Percentiles rank a stretch among this genome's conserved stretches.
phyloP scores from a whole-genome alignment of 352 stramenopile genomes.

The Plasmopara viticola region DNA sequence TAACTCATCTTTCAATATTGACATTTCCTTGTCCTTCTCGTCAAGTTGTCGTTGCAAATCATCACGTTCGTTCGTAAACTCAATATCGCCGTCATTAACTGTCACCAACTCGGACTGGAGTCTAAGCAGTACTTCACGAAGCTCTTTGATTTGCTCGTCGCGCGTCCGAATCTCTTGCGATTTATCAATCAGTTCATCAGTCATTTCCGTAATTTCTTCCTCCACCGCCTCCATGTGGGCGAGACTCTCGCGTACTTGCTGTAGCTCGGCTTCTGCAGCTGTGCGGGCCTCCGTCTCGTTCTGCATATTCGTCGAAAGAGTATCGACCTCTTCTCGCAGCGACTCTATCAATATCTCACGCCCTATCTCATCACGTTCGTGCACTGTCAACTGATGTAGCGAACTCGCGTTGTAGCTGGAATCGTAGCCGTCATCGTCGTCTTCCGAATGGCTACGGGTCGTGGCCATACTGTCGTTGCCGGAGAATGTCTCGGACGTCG shows the following conservation, averaged over 20 bases:
- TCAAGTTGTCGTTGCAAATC: slow-evolving; percentile 28
- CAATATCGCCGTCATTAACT: slow-evolving; percentile 41
- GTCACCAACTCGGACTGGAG: slow-evolving; percentile 45
- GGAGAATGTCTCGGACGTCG: slow-evolving; percentile 19
- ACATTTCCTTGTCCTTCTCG: slow-evolving; percentile 30
- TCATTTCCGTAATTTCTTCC: slow-evolving; percentile 67
- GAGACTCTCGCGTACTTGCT: slow-evolving; percentile 51
- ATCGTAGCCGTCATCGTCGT: slow-evolving; percentile 32
- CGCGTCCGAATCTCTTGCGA: slow-evolving; percentile 58
- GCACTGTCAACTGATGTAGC: slow-evolving; percentile 41
- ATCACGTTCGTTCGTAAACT: slow-evolving; percentile 36
- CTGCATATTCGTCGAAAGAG: slow-evolving; percentile 46
- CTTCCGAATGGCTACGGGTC: slow-evolving; percentile 26
- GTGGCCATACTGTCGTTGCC: slow-evolving; percentile 30
- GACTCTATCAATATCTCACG: slow-evolving; percentile 67
- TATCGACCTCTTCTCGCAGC: slow-evolving; percentile 58
- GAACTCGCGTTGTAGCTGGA: slow-evolving; percentile 30
- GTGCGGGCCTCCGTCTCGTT: slow-evolving; percentile 59
- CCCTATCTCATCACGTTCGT: slow-evolving; percentile 54
- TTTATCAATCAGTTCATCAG: slow-evolving; percentile 71
- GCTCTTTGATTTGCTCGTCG: slow-evolving; percentile 53
- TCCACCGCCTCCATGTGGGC: slow-evolving; percentile 72
- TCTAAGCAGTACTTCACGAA: slow-evolving; percentile 36
- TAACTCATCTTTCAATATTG: slow-evolving; percentile 32
- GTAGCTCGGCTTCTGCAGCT: slow-evolving; percentile 45